Evolutionary conservation across 2,329 filamentous ascomycete genomes (phyloP), one percentile per base, ranked within the genome.

Genomic region (Ophiocordyceps camponoti-leonardi): DNA sequence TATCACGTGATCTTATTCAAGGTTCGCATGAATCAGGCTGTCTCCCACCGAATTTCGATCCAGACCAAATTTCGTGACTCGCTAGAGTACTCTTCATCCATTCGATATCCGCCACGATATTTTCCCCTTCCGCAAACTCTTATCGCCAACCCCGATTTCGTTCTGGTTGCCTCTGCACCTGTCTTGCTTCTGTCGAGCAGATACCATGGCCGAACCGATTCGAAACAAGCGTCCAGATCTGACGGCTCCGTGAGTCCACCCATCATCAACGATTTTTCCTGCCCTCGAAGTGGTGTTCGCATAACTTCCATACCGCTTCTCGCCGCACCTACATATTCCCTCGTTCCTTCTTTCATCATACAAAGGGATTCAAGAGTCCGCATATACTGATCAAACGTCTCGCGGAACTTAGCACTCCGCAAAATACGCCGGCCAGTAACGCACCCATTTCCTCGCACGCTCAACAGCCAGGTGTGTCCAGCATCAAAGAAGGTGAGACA

Each of bases 371-470:
- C 4, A 28, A 28, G 7, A 28, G 26, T 11, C 26, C 6, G 7
- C 26, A 4, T 4, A 28, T 59, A 52, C 60, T 61, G 58, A 63
- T 8, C 55, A 63, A 63, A 60, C 23, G 5, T 18, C 60, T 59
- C 59, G 56, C 57, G 56, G 64, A 92, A 54, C 53, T n/a, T 66
- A 96, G 92, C 59, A 98, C 92, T 61, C 92, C 92, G 60, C 92
- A 98, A 70, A 98, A 98, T 73, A 98, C 92, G 47, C 92, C 92
- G 55, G 83, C 86, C 54, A 87, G 80, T 68, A 88, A 90, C 71
- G 92, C 93, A 54, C 92, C 92, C 53, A 96, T 98, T 68, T 94
- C 88, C 45, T 96, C 90, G 51, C 90, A 92, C 67, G 92, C 93
- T 56, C 87, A 94, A 69, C 86, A 94, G 69, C 92, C 92, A 51